These are phyloP conservation scores for Solanum pinnatisectum DNA, from an alignment of 257 asterid genomes.

Conservation along the genomic window DNA sequence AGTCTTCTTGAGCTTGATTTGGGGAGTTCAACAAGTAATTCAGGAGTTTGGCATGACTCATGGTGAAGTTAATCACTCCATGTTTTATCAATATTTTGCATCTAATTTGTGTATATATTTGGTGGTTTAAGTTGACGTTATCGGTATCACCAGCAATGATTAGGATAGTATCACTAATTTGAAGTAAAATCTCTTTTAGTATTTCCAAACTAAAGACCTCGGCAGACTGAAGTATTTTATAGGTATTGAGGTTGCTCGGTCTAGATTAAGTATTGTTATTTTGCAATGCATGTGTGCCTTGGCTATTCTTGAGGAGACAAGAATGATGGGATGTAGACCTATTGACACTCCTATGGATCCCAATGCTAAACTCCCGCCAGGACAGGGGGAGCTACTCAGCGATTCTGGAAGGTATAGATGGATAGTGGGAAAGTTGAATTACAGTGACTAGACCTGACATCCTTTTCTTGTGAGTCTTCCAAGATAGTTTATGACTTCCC, in stretches of 20 bases:
- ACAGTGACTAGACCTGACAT: background rate
- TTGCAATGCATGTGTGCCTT: background rate
- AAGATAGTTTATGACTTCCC: background rate
- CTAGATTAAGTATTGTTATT: background rate
- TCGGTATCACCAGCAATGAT: background rate
- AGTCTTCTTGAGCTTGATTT: background rate
- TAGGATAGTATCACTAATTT: background rate
- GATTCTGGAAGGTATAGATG: background rate
- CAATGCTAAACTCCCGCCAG: background rate
- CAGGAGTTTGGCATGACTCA: background rate
- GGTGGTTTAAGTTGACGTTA: background rate
- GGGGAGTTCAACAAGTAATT: background rate
- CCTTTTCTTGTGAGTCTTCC: background rate
- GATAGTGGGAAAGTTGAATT: background rate
- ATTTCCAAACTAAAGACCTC: background rate
- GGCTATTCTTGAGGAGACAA: background rate
- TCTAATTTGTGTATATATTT: background rate
- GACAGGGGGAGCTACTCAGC: background rate
- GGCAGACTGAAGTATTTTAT: no score
- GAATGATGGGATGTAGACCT: background rate
- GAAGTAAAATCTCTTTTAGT: background rate
- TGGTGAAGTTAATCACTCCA: background rate
- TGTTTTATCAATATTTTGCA: background rate
- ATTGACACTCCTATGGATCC: background rate
- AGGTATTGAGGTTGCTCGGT: no score